Percentiles rank a stretch among this genome's conserved stretches.
These are phyloP conservation scores for Ceratobasidium theobromae DNA, from an alignment of 1,284 basidiomycete species.

Conservation along the genomic window DNA sequence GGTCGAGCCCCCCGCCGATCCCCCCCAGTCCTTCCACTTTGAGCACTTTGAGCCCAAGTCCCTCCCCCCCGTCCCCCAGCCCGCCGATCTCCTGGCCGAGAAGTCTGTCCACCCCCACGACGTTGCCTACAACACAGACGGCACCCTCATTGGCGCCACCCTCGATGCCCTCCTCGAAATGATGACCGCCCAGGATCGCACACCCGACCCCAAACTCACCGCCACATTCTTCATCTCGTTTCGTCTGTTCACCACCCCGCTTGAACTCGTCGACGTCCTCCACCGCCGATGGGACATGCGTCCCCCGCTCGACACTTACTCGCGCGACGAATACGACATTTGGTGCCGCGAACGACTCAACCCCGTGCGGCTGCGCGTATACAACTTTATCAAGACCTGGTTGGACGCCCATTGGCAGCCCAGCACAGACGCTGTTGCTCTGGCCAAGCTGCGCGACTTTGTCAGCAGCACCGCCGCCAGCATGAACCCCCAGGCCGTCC, in stretches of 20 bases:
- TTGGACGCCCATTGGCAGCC: constrained; percentile 87
- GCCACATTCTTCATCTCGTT: constrained; percentile 95
- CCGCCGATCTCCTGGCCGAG: constrained; percentile 8
- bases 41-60: not conserved
- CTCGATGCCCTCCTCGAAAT: constrained; percentile 87
- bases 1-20: not conserved
- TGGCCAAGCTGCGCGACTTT: constrained; percentile 65
- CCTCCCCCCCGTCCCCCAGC: not conserved
- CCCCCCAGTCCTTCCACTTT: not conserved
- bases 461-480: constrained; percentile 59
- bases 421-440: constrained; percentile 60
- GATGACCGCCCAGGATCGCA: constrained; percentile 92
- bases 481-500: constrained; percentile 63
- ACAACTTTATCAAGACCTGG: constrained; percentile 93
- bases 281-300: constrained; percentile 79
- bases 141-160: constrained; percentile 87
- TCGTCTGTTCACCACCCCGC: constrained; percentile 84
- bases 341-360: constrained; percentile 88
- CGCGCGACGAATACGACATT: constrained; percentile 60
- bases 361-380: constrained; percentile 85
- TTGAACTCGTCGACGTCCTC: constrained; percentile 73
- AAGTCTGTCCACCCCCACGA: constrained; percentile 59
- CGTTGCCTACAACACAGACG: constrained; percentile 87
- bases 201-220: constrained; percentile 81
- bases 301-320: constrained; percentile 54